Percentiles rank a stretch among this genome's conserved stretches.
Conservation (phyloP, 768 basidiomycete genomes). For the Gymnopilus junonius region DNA sequence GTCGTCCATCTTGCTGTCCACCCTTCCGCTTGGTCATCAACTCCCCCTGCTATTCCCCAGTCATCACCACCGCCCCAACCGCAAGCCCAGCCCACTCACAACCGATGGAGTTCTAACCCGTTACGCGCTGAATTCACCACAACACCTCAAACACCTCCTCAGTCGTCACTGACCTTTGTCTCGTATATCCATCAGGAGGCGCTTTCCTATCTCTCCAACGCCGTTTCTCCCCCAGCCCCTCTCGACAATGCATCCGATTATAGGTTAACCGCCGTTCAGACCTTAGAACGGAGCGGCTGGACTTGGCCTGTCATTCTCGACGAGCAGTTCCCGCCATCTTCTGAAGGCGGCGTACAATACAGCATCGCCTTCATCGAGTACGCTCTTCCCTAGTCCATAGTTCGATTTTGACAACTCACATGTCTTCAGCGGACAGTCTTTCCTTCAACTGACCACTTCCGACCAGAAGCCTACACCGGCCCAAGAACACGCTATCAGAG, state of each 20-base stretch:
- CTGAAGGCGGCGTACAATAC: slow-evolving; percentile 46
- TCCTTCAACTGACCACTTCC: slow-evolving; percentile 54
- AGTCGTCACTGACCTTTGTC: slow-evolving; percentile 40
- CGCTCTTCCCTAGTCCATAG: slow-evolving; percentile 18
- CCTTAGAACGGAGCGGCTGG: slow-evolving; percentile 46
- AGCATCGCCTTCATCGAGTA: slow-evolving; percentile 44
- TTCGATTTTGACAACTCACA: slow-evolving; percentile 10
- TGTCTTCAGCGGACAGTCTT: slow-evolving; percentile 50
- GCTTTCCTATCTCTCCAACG: slow-evolving; percentile 36
- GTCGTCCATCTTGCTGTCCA: slow-evolving; percentile 81
- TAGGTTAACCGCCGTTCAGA: slow-evolving; percentile 34
- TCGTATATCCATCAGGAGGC: slow-evolving; percentile 48
- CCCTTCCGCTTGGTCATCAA: slow-evolving; percentile 71
- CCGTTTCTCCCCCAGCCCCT: slow-evolving; percentile 17
- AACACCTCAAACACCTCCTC: background rate
- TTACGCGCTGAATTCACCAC: background rate
- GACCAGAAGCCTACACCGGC: slow-evolving; percentile 52
- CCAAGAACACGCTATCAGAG: slow-evolving; percentile 67
- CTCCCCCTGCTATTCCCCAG: slow-evolving; percentile 46
- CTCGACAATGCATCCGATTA: slow-evolving; percentile 11
- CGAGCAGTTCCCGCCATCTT: slow-evolving; percentile 45
- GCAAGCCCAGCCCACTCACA: slow-evolving; percentile 9
- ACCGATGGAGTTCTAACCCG: background rate
- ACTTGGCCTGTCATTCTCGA: slow-evolving; percentile 56
- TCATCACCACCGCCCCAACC: slow-evolving; percentile 12